Evolutionary conservation across 805 yeast species (phyloP), one percentile per base, ranked within the genome.

Genomic region (Dipodascopsis uninucleata): DNA sequence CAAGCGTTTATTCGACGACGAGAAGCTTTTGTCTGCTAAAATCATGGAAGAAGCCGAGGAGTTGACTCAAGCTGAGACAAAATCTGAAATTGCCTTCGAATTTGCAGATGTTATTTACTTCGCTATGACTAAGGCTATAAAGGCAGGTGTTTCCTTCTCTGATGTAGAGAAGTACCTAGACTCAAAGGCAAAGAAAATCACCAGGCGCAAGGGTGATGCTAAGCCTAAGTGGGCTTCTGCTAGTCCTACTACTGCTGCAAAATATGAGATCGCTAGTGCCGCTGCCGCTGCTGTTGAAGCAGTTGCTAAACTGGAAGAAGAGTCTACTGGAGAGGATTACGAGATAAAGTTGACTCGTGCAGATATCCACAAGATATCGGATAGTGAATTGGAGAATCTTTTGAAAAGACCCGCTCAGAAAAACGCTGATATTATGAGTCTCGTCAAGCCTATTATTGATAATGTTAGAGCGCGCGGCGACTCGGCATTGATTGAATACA

Each of bases 1-100:
- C 12, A 79, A 82, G 61, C 76, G 98, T 53, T 71, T 93, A 51
- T 88, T 90, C 60, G 74, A 77, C 40, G 97, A 93, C 66, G 79
- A 78, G 31, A 74, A 71, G 21, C 71, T 93, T 40, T 73, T 93
- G 56, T 71, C 74, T 45, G 96, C 97, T 21, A 86, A 93, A 71
- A 82, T 93, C 67, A 79, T 80, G 64, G 98, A 93, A 69, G 98
- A 93, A 67, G 94, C 96, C 34, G 97, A 90, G 60, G 98, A 93
- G 66, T 76, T 93, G 52, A 79, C 88, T 25, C 96, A 88, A 47
- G 97, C 98, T 14, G 72, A 71, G 28, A 59, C 71, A 4, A 74
- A 74, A 58, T 76, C 75, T 1, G 82, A 90, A 45, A 76, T 87
- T 43, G 83, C 97, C 0, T 93, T 96, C 96, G 98, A 93, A 69